These are phyloP conservation scores for Eutypella sp. DNA, from an alignment of 2,329 filamentous ascomycete species.

Conservation along the genomic window DNA sequence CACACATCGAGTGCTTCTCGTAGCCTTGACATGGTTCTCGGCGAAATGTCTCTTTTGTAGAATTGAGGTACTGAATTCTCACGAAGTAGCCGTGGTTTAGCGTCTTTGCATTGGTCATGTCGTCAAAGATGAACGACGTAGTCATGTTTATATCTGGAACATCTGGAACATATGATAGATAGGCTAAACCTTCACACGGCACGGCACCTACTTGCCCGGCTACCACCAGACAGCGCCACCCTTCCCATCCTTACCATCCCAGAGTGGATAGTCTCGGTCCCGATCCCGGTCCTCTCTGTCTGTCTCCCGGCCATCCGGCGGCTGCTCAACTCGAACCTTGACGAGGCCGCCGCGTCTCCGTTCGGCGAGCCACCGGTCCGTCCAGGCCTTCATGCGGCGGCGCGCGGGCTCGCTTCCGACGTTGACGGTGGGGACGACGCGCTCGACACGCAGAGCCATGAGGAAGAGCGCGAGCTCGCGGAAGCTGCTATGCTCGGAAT, in stretches of 20 bases:
- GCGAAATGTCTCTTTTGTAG: too few relatives aligned
- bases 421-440: slow-evolving; percentile 91
- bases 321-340: slow-evolving; percentile 33
- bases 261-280: slow-evolving; percentile 27
- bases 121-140: too few relatives aligned
- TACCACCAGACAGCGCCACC: slow-evolving; percentile 39
- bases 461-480: slow-evolving; percentile 91
- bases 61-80: too few relatives aligned
- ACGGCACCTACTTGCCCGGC: not conserved
- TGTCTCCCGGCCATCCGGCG: slow-evolving; percentile 25
- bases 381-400: slow-evolving; percentile 60
- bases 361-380: slow-evolving; percentile 58
- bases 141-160: too few relatives aligned
- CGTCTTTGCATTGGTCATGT: too few relatives aligned
- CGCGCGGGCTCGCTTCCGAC: slow-evolving; percentile 55
- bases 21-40: too few relatives aligned
- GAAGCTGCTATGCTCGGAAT: slow-evolving; percentile 94
- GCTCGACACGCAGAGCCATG: slow-evolving; percentile 80
- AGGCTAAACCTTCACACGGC: not conserved
- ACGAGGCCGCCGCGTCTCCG: slow-evolving; percentile 51
- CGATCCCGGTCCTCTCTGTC: slow-evolving; percentile 26
- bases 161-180: not conserved
- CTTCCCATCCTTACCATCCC: slow-evolving; percentile 36
- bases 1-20: too few relatives aligned
- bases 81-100: too few relatives aligned